These are phyloP conservation scores for Juglanconis oblonga DNA, from an alignment of 2,329 filamentous ascomycete species.

Conservation along the genomic window DNA sequence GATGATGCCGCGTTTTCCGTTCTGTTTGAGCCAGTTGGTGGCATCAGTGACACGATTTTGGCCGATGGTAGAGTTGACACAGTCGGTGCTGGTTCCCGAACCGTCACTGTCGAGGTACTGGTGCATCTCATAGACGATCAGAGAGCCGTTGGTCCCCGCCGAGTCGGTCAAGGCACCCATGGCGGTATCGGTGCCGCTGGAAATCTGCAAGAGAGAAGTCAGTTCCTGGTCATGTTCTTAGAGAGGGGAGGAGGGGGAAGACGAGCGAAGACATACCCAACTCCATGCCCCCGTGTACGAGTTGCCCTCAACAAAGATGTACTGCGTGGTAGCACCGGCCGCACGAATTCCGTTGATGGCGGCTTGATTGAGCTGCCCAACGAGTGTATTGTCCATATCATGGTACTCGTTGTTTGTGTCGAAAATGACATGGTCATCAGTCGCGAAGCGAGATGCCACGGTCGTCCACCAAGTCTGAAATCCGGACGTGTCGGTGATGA, in stretches of 20 bases:
- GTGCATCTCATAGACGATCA: conserved; percentile 56
- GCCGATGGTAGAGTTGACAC: conserved; percentile 49
- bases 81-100: conserved; percentile 45
- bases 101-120: conserved; percentile 56
- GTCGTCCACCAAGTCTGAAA: conserved; percentile 58
- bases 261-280: conserved; percentile 26
- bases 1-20: conserved; percentile 52
- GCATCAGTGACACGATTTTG: conserved; percentile 44
- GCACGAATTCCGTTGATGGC: conserved; percentile 61
- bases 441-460: conserved; percentile 50
- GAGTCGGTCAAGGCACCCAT: conserved; percentile 44
- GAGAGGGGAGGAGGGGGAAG: too few relatives aligned
- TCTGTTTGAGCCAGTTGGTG: conserved; percentile 53
- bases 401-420: conserved; percentile 69
- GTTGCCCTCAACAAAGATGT: conserved; percentile 57
- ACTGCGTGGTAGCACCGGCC: conserved; percentile 54
- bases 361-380: conserved; percentile 60
- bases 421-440: conserved; percentile 57
- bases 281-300: conserved; percentile 51
- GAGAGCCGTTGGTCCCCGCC: conserved; percentile 37
- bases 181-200: conserved; percentile 34
- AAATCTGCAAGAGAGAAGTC: conserved; percentile 18
- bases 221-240: too few relatives aligned
- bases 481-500: conserved; percentile 50
- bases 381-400: conserved; percentile 57